These are phyloP conservation scores for Talaromyces sp. DNA, from an alignment of 2,329 filamentous ascomycete species.

Conservation along the genomic window DNA sequence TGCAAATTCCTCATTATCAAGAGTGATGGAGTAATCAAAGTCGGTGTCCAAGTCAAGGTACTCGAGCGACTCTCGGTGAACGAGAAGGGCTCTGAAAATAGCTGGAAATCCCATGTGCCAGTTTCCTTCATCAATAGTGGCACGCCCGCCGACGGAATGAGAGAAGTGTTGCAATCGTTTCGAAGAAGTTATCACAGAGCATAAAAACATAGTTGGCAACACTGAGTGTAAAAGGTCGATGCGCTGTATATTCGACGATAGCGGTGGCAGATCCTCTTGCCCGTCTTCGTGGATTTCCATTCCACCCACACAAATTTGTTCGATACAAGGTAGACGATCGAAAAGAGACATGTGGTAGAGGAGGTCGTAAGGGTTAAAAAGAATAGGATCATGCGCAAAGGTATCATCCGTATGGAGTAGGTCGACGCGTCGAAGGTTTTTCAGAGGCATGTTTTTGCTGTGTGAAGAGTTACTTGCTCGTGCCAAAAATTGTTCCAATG, in stretches of 20 bases:
- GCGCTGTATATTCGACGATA: slow-evolving; percentile 6
- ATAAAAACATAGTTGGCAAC: slow-evolving; percentile 11
- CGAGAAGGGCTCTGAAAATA: slow-evolving; percentile 6
- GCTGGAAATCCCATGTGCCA: slow-evolving; percentile 11
- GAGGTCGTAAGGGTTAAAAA: slow-evolving; percentile 10
- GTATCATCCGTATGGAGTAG: slow-evolving; percentile 10
- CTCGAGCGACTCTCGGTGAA: slow-evolving; percentile 9
- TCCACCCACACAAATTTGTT: slow-evolving; percentile 7
- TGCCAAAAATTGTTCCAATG: slow-evolving; percentile 9
- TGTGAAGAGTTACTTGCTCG: neutral
- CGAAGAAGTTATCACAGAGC: slow-evolving; percentile 8
- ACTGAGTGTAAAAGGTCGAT: slow-evolving; percentile 10
- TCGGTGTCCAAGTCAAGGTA: slow-evolving; percentile 10
- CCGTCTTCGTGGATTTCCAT: slow-evolving; percentile 11
- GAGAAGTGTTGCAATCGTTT: slow-evolving; percentile 5
- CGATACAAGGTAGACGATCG: slow-evolving; percentile 6
- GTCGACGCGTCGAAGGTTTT: slow-evolving; percentile 7
- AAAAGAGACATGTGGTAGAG: slow-evolving; percentile 12
- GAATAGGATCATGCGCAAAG: slow-evolving; percentile 7
- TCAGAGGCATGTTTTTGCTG: neutral
- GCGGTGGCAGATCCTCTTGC: slow-evolving; percentile 7
- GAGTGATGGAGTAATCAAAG: slow-evolving; percentile 4
- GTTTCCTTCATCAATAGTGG: slow-evolving; percentile 5
- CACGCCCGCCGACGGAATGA: slow-evolving; percentile 10
- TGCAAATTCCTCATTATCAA: slow-evolving; percentile 9